Percentiles rank a stretch among this genome's conserved stretches.
phyloP scores from a whole-genome alignment of 805 yeast genomes.

The Pichia cephalocereana region DNA sequence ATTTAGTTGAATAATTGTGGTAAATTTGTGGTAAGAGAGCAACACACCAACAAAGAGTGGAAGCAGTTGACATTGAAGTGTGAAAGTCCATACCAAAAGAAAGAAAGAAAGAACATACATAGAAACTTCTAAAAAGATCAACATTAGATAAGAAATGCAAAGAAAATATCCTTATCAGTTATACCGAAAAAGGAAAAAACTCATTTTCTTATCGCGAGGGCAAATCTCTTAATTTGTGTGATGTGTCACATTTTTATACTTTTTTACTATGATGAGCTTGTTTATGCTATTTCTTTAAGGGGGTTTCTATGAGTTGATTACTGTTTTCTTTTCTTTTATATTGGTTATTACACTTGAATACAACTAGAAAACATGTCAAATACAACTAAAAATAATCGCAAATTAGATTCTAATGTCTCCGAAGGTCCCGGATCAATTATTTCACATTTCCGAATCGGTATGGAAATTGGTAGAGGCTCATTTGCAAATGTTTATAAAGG shows the following conservation, averaged over 20 bases:
- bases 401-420: not conserved
- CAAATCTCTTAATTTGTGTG: too few species aligned
- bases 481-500: slow-evolving; percentile 96
- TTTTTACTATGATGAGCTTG: too few species aligned
- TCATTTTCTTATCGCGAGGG: not conserved
- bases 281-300: too few species aligned
- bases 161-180: too few species aligned
- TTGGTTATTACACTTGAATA: too few species aligned
- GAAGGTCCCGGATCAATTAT: slow-evolving; percentile 17
- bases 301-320: too few species aligned
- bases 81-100: not conserved
- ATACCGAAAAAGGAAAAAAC: too few species aligned
- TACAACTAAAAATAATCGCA: too few species aligned
- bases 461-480: slow-evolving; percentile 90
- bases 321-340: too few species aligned
- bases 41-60: slow-evolving; percentile 28
- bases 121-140: not conserved
- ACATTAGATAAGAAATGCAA: too few species aligned
- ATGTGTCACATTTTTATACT: too few species aligned
- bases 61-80: slow-evolving; percentile 2
- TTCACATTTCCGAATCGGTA: slow-evolving; percentile 52
- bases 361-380: too few species aligned
- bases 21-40: slow-evolving; percentile 30
- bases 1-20: slow-evolving; percentile 24
- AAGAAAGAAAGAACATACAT: not conserved